These are phyloP conservation scores for Ephemerocybe angulata DNA, from an alignment of 768 basidiomycete genomes.

Conservation along the genomic window DNA sequence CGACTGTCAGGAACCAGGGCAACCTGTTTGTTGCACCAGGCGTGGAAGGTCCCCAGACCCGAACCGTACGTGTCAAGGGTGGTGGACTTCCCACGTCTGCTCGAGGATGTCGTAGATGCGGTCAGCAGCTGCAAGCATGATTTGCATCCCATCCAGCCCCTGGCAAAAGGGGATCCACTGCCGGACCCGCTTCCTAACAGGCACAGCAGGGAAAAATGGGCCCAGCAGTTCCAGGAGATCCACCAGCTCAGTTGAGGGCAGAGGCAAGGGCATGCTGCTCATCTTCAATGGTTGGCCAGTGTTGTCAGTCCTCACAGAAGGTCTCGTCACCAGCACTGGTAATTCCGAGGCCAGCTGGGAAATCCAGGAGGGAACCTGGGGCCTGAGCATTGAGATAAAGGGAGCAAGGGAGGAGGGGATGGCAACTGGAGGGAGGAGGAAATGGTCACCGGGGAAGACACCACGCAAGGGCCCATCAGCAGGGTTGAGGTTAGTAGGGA, in stretches of 20 bases:
- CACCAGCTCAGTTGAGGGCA: not conserved
- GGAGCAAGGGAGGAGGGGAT: constrained; percentile 17
- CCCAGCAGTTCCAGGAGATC: too few species aligned
- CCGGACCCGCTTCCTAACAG: constrained; percentile 15
- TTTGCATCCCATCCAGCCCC: not conserved
- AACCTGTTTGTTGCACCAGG: constrained; percentile 27
- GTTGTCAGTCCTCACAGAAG: too few species aligned
- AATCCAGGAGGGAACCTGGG: not conserved
- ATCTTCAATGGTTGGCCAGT: too few species aligned
- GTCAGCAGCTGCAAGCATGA: constrained; percentile 13
- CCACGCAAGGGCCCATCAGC: constrained; percentile 28
- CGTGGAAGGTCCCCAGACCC: constrained; percentile 30
- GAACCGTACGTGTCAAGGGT: constrained; percentile 30
- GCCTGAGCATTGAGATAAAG: constrained; percentile 15
- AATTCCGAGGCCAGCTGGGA: constrained; percentile 21
- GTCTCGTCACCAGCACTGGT: not conserved
- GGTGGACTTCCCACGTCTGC: constrained; percentile 15
- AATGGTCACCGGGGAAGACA: constrained; percentile 4
- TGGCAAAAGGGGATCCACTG: constrained; percentile 22
- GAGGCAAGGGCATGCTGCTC: too few species aligned
- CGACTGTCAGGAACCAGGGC: constrained; percentile 23
- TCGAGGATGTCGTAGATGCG: constrained; percentile 23
- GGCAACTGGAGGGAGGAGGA: constrained; percentile 20
- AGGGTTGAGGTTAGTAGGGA: constrained; percentile 20
- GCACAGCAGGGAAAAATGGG: constrained; percentile 8